Evolutionary conservation across 305 asterid species (phyloP), one percentile per base, ranked within the genome.

Genomic region (Fraxinus dipetala): DNA sequence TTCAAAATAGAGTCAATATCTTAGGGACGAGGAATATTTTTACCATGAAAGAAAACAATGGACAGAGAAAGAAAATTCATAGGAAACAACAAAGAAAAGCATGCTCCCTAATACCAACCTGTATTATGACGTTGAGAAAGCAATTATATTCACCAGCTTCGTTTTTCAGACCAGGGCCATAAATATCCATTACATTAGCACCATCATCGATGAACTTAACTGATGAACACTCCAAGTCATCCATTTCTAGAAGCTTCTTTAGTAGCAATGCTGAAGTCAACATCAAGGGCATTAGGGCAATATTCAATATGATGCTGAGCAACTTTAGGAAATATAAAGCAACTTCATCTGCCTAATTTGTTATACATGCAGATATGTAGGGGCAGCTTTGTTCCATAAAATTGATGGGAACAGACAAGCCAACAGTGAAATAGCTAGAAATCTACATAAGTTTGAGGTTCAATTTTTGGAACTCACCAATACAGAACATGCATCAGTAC

Each of bases 121-220:
- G 98, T 80, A 95, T 95, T 84, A 94, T 94, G 87, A 95, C 98
- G 87, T 94, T 94, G 28, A 95, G 93, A 84, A 95, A 95, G 85
- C 98, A 95, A 85, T 95, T 95, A 81, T 94, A 92, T 90, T 95
- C 97, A 31, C 98, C 99, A 81, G 87, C 89, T 89, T 95, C 96
- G 84, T 95, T 95, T 86, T 87, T 94, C 26, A 95, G 87, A 84
- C 99, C 99, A 72, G 96, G 88, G 77, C 97, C 98, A 83, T 85
- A 94, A 59, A 88, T 75, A 84, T 95, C 99, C 51, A 79, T 24
- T 75, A 84, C 91, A 86, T 83, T 86, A 69, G 61, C 87, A 72
- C 76, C 79, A 83, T 88, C 91, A 73, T 83, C 63, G 85, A 77
- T 75, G 78, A 45, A 79, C 85, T 82, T 89, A 86, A 81, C 84